phyloP scores from a whole-genome alignment of 2,329 filamentous ascomycete genomes.

The Verruconis gallopava region DNA sequence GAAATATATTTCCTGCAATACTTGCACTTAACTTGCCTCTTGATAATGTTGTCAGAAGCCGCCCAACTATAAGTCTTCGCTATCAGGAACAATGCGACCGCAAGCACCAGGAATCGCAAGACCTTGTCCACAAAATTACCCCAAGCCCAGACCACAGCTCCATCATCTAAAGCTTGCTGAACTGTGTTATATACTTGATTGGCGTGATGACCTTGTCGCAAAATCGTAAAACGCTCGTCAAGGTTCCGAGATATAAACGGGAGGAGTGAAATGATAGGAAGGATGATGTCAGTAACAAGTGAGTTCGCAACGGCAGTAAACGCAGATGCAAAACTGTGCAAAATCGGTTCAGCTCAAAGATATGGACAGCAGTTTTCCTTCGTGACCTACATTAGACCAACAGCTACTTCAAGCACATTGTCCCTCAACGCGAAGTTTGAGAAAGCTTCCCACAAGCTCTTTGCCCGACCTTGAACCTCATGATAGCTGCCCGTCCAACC shows the following conservation, averaged over 20 bases:
- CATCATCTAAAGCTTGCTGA: slow-evolving; percentile 54
- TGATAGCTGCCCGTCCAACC: slow-evolving; percentile 13
- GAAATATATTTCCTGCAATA: slow-evolving; percentile 53
- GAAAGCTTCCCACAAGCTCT: slow-evolving; percentile 49
- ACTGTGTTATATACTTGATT: slow-evolving; percentile 51
- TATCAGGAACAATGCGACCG: slow-evolving; percentile 50
- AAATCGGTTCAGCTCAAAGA: background rate
- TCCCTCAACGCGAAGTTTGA: slow-evolving; percentile 61
- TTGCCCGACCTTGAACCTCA: slow-evolving; percentile 29
- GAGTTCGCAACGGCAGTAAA: slow-evolving; percentile 61
- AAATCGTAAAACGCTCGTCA: slow-evolving; percentile 59
- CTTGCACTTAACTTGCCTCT: slow-evolving; percentile 53
- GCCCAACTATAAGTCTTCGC: slow-evolving; percentile 49
- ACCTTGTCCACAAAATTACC: slow-evolving; percentile 55
- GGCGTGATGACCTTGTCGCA: slow-evolving; percentile 36
- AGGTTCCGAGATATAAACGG: slow-evolving; percentile 59
- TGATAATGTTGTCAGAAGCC: slow-evolving; percentile 55
- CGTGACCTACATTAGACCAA: slow-evolving; percentile 54
- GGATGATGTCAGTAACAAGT: slow-evolving; percentile 56
- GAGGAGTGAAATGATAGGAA: slow-evolving; percentile 56
- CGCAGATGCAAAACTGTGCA: slow-evolving; percentile 48
- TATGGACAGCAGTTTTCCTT: background rate
- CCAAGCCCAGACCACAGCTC: slow-evolving; percentile 54
- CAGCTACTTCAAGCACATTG: slow-evolving; percentile 63
- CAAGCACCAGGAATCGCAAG: slow-evolving; percentile 53